Evolutionary conservation across 768 basidiomycete species (phyloP).

Genomic region (Pisolithus marmoratus): DNA sequence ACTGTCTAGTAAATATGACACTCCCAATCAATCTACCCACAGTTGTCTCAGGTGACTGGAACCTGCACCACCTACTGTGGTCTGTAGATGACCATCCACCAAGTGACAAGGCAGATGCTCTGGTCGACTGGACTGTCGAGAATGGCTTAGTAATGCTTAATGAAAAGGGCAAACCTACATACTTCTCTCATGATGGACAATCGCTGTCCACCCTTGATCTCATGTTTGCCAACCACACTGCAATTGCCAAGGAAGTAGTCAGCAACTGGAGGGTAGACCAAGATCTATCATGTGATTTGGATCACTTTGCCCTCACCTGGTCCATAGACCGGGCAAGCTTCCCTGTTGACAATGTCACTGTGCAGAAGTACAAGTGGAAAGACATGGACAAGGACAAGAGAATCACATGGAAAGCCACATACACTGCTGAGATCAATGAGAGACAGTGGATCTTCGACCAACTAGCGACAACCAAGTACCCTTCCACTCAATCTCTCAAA

Average conservation of each 20-base stretch:
- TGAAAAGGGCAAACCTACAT: background rate
- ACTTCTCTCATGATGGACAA: background rate
- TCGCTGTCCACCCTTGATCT: background rate
- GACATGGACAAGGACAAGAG: background rate
- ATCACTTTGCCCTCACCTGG: background rate
- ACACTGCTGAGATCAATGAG: background rate
- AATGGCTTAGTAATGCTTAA: background rate
- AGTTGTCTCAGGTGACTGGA: too few species aligned
- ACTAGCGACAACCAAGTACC: background rate
- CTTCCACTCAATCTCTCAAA: background rate
- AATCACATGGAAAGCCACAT: background rate
- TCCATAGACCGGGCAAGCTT: background rate
- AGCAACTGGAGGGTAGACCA: background rate
- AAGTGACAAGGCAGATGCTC: background rate
- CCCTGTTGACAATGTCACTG: background rate
- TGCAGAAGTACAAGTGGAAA: background rate
- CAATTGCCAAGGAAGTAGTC: background rate
- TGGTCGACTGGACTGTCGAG: background rate
- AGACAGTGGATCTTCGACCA: background rate
- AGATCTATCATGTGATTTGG: background rate
- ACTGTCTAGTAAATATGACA: too few species aligned
- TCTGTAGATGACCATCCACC: constrained; percentile 5
- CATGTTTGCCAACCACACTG: background rate
- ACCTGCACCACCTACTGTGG: too few species aligned
- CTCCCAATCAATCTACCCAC: too few species aligned